phyloP scores from a whole-genome alignment of 2,329 filamentous ascomycete genomes.

The Fusarium verrucosum region DNA sequence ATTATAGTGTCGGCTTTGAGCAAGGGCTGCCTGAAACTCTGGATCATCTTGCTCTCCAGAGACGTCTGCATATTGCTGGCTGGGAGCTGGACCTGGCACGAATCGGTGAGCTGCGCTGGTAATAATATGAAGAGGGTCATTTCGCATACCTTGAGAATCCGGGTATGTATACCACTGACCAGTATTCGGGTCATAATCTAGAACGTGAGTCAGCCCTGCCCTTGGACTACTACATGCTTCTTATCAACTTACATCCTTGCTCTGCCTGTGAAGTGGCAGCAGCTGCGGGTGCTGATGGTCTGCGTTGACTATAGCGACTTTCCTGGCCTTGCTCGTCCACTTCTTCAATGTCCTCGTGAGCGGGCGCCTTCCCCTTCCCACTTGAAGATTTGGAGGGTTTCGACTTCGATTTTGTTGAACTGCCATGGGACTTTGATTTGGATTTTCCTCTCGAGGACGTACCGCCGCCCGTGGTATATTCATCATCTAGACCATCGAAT shows the following conservation, averaged over 20 bases:
- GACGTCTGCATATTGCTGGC: conserved; percentile 6
- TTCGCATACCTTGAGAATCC: conserved; percentile 15
- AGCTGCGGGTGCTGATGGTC: background rate
- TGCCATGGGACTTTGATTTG: conserved; percentile 21
- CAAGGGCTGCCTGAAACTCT: conserved; percentile 17
- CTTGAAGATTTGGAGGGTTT: conserved; percentile 34
- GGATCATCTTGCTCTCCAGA: conserved; percentile 14
- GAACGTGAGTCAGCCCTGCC: background rate
- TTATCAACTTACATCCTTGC: conserved; percentile 9
- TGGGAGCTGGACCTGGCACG: conserved; percentile 6
- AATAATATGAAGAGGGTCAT: background rate
- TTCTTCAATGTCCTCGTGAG: conserved; percentile 28
- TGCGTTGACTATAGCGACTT: background rate
- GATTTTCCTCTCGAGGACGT: conserved; percentile 25
- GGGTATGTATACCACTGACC: conserved; percentile 8
- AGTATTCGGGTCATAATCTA: conserved; percentile 24
- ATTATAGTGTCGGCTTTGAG: conserved; percentile 19
- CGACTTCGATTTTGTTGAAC: conserved; percentile 33
- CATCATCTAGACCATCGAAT: conserved; percentile 16
- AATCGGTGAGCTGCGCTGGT: background rate
- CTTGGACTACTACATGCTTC: background rate
- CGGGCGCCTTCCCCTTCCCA: conserved; percentile 37
- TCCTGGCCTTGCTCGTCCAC: conserved; percentile 20
- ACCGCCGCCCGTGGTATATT: conserved; percentile 33
- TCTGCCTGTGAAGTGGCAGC: background rate